Base-by-base conservation (phyloP, 352 stramenopile genomes). In the Paralagenidium karlingii region DNA sequence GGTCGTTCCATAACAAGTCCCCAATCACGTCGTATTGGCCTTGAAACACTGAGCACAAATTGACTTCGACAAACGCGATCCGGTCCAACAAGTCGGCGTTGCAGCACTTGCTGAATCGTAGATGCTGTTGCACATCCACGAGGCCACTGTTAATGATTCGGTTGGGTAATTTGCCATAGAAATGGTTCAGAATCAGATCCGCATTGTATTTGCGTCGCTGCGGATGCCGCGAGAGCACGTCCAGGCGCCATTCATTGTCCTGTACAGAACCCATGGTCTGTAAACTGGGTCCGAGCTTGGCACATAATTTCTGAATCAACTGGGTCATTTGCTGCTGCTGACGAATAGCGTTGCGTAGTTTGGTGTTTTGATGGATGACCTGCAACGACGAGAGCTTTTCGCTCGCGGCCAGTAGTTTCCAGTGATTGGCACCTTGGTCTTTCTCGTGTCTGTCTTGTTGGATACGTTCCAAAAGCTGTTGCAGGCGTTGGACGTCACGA, bases 81-180 rank as follows among this genome's bases (percentile, higher is more conserved):
- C 13, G 9, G 27, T 31, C 27, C 9, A 13, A 13, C 27, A 13
- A 31, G 9, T 31, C 9, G 27, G 27, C 27, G 27, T 31, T 52
- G 43, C 11, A 42, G 43, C 24, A 44, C 15, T 34, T 40, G 19
- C 31, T 40, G 16, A 40, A 51, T 3, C 34, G 37, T 5, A 25
- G 33, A 4, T 42, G 21, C 2, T 30, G 3, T 9, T 13, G 13
- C 4, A 24, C 26, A 18, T 51, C 48, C 26, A 44, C 25, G 1
- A 51, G 20, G 3, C 43, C 42, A 26, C 38, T 56, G 15, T 25
- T 37, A 29, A 56, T 56, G 4, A 38, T 25, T 43, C 48, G 51
- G 5, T 26, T 30, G 1, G 37, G 22, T 4, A 56, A 24, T 20
- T 26, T 24, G 10, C 21, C 15, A 24, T 44, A 34, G 6, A 56